Evolutionary conservation across 805 yeast species (phyloP).

Genomic region (Starmerella floris): DNA sequence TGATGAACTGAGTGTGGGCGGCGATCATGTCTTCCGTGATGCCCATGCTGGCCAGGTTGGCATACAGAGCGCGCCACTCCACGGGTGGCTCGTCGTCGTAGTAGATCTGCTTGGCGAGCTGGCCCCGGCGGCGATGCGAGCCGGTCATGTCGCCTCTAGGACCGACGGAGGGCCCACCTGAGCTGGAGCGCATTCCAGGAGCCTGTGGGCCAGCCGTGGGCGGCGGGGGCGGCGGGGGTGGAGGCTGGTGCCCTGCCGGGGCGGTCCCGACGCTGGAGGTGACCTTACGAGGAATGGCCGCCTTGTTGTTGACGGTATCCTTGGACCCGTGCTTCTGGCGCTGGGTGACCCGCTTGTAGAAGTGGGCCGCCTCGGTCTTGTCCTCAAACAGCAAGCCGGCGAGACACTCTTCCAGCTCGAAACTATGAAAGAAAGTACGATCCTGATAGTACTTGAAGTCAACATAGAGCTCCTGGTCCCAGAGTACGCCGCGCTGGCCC

Average conservation of each 20-base stretch:
- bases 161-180: slow-evolving; percentile 29
- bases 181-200: slow-evolving; percentile 1
- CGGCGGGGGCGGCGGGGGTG: slow-evolving; percentile 22
- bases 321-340: slow-evolving; percentile 77
- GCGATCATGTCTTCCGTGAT: slow-evolving; percentile 82
- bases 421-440: slow-evolving; percentile 84
- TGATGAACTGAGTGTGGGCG: slow-evolving; percentile 69
- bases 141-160: slow-evolving; percentile 49
- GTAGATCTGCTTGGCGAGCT: slow-evolving; percentile 33
- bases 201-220: slow-evolving; percentile 44
- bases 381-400: slow-evolving; percentile 86
- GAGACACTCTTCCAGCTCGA: slow-evolving; percentile 80
- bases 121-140: slow-evolving; percentile 23
- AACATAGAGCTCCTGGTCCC: slow-evolving; percentile 94
- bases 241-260: slow-evolving; percentile 2
- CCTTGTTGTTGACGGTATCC: slow-evolving; percentile 71
- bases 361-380: slow-evolving; percentile 72
- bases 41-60: slow-evolving; percentile 62
- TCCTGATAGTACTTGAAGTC: slow-evolving; percentile 87
- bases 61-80: slow-evolving; percentile 67
- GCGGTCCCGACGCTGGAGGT: not conserved
- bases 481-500: slow-evolving; percentile 74
- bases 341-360: slow-evolving; percentile 59
- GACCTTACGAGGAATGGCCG: slow-evolving; percentile 52
- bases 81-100: slow-evolving; percentile 72